These are phyloP conservation scores for Yamadazyma diospyri DNA, from an alignment of 1,139 yeast species.

Conservation along the genomic window DNA sequence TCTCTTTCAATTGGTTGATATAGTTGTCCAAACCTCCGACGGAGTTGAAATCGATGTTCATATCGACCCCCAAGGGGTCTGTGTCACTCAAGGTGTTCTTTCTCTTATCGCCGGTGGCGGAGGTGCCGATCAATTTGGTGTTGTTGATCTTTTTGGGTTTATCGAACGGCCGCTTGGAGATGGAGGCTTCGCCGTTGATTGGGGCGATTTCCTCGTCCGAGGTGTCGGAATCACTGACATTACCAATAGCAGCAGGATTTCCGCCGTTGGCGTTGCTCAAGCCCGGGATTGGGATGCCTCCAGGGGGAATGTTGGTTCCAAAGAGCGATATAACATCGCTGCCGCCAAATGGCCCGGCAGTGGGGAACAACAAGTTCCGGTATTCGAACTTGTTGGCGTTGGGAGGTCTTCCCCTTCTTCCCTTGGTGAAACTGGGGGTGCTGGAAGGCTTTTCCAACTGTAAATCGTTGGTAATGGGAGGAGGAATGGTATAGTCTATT, in stretches of 20 bases:
- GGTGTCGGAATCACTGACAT: constrained; percentile 59
- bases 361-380: constrained; percentile 74
- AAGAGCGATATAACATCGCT: constrained; percentile 77
- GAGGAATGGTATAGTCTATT: constrained; percentile 82
- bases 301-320: constrained; percentile 60
- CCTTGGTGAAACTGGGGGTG: constrained; percentile 14
- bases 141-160: constrained; percentile 17
- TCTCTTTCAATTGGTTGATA: constrained; percentile 89
- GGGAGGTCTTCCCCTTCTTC: constrained; percentile 28
- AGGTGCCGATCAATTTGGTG: constrained; percentile 27
- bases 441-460: constrained; percentile 20
- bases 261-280: constrained; percentile 16
- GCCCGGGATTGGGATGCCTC: constrained; percentile 44
- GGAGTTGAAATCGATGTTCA: constrained; percentile 83
- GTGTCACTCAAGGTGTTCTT: constrained; percentile 81
- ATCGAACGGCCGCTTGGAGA: constrained; percentile 23
- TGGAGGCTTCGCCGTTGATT: constrained; percentile 36
- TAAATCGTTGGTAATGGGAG: constrained; percentile 60
- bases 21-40: constrained; percentile 93
- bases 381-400: constrained; percentile 38
- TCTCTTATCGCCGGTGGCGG: constrained; percentile 42
- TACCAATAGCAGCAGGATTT: constrained; percentile 46
- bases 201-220: constrained; percentile 60
- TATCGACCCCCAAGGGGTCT: constrained; percentile 93
- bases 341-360: constrained; percentile 97